phyloP scores from a whole-genome alignment of 2,329 filamentous ascomycete species.

The Aspergillus oerlinghausenensis region DNA sequence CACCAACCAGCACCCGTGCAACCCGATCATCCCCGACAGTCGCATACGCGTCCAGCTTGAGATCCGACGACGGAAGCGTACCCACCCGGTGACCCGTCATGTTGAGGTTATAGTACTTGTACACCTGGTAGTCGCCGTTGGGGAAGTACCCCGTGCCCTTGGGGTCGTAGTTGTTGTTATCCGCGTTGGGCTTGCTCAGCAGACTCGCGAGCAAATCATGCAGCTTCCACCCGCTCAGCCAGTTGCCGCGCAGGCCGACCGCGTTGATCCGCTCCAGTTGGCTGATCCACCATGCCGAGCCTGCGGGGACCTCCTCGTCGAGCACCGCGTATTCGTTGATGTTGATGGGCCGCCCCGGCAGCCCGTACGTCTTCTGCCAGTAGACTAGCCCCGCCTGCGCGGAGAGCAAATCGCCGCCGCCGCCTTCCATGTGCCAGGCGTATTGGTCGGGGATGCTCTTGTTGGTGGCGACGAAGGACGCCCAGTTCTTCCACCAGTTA shows the following conservation, averaged over 20 bases:
- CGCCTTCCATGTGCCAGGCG: slow-evolving; percentile 42
- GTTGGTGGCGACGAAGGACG: slow-evolving; percentile 32
- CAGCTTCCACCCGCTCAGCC: slow-evolving; percentile 37
- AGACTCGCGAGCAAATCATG: slow-evolving; percentile 45
- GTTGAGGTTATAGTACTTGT: slow-evolving; percentile 44
- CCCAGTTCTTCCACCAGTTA: slow-evolving; percentile 41
- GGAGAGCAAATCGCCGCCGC: slow-evolving; percentile 25
- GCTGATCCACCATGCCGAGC: slow-evolving; percentile 44
- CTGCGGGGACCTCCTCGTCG: slow-evolving; percentile 40
- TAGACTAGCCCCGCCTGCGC: slow-evolving; percentile 21
- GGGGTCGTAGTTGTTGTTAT: slow-evolving; percentile 14
- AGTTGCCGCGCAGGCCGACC: slow-evolving; percentile 44
- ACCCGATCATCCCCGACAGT: slow-evolving; percentile 24
- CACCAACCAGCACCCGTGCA: slow-evolving; percentile 36
- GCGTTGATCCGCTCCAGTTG: slow-evolving; percentile 39
- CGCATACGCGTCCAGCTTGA: slow-evolving; percentile 37
- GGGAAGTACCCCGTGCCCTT: slow-evolving; percentile 36
- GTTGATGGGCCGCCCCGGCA: slow-evolving; percentile 37
- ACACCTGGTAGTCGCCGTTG: slow-evolving; percentile 44
- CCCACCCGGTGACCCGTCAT: slow-evolving; percentile 42
- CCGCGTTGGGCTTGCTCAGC: slow-evolving; percentile 29
- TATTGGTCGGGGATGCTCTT: slow-evolving; percentile 42
- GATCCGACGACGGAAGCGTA: slow-evolving; percentile 33
- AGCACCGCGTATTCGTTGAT: slow-evolving; percentile 48
- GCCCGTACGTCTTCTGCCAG: slow-evolving; percentile 23